Evolutionary conservation across 2,329 filamentous ascomycete genomes (phyloP).

Genomic region (Phialophora expanda): DNA sequence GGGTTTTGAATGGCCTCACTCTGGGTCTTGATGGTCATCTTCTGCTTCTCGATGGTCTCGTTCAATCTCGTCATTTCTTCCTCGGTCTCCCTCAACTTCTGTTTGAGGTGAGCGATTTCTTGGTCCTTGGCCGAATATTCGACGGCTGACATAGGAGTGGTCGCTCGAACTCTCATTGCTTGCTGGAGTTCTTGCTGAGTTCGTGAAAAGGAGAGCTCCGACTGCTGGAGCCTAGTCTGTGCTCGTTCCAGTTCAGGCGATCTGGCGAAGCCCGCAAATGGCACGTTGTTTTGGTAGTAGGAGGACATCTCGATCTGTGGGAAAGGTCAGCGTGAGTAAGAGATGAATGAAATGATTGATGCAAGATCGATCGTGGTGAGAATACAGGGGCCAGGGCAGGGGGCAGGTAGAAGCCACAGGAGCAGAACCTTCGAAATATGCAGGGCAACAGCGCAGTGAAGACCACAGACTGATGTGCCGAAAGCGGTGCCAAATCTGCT

Average conservation of each 20-base stretch:
- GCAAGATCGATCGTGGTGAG: not conserved
- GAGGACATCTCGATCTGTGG: conserved; percentile 22
- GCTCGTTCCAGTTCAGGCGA: conserved; percentile 27
- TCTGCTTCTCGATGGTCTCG: conserved; percentile 22
- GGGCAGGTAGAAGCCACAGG: not conserved
- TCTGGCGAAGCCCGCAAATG: conserved; percentile 17
- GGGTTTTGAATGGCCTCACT: conserved; percentile 30
- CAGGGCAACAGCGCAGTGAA: not conserved
- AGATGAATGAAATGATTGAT: not conserved
- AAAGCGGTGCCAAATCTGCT: not conserved
- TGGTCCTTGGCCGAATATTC: conserved; percentile 18
- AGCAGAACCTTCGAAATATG: not conserved
- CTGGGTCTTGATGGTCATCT: conserved; percentile 31
- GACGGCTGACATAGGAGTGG: conserved; percentile 31
- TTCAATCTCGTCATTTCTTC: conserved; percentile 22
- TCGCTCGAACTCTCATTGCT: conserved; percentile 23
- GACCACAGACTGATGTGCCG: not conserved
- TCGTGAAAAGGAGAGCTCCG: conserved; percentile 21
- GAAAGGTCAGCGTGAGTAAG: not conserved
- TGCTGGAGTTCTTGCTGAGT: conserved; percentile 30
- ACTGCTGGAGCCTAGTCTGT: conserved; percentile 24
- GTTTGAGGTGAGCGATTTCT: conserved; percentile 26
- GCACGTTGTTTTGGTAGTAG: conserved; percentile 22
- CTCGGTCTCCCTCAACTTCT: conserved; percentile 16
- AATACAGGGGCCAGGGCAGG: not conserved